Evolutionary conservation across 495 filamentous ascomycete species (phyloP).

Genomic region (Evernia prunastri): DNA sequence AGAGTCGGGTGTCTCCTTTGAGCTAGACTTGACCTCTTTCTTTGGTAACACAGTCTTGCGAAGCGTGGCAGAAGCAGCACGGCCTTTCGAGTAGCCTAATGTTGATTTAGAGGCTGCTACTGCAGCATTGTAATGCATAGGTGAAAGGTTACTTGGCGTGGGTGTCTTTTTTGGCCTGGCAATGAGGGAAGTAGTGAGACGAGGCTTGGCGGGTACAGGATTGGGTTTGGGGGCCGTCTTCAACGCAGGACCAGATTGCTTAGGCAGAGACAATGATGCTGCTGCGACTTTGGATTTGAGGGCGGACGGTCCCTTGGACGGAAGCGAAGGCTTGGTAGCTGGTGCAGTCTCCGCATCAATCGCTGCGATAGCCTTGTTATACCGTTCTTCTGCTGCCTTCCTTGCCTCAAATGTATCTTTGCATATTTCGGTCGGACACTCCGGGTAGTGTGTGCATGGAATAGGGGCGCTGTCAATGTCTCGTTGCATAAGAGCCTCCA

Average conservation of each 20-base stretch:
- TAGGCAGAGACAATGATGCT: constrained; percentile 44
- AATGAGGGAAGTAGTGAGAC: constrained; percentile 33
- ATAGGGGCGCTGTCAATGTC: constrained; percentile 19
- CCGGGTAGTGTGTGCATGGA: constrained; percentile 23
- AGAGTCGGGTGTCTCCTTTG: constrained; percentile 23
- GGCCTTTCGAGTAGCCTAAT: constrained; percentile 72
- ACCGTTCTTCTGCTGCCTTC: constrained; percentile 30
- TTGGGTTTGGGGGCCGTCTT: constrained; percentile 33
- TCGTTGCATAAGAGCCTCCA: constrained; percentile 17
- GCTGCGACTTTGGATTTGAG: constrained; percentile 49
- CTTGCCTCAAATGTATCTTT: constrained; percentile 19
- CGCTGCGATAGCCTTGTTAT: constrained; percentile 61
- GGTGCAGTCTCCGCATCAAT: constrained; percentile 52
- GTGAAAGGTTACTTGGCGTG: constrained; percentile 43
- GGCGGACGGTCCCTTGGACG: constrained; percentile 33
- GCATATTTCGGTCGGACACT: constrained; percentile 24
- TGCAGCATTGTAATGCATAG: constrained; percentile 55
- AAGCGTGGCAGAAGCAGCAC: constrained; percentile 51
- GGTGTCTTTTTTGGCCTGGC: constrained; percentile 36
- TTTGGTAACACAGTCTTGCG: constrained; percentile 28
- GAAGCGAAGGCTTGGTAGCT: constrained; percentile 32
- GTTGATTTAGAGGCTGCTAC: constrained; percentile 65
- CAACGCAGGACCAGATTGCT: constrained; percentile 28
- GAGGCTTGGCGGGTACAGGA: constrained; percentile 37
- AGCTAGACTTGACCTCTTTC: constrained; percentile 7